Conservation (phyloP, 1,284 basidiomycete species). For the Macrocybe sp. region DNA sequence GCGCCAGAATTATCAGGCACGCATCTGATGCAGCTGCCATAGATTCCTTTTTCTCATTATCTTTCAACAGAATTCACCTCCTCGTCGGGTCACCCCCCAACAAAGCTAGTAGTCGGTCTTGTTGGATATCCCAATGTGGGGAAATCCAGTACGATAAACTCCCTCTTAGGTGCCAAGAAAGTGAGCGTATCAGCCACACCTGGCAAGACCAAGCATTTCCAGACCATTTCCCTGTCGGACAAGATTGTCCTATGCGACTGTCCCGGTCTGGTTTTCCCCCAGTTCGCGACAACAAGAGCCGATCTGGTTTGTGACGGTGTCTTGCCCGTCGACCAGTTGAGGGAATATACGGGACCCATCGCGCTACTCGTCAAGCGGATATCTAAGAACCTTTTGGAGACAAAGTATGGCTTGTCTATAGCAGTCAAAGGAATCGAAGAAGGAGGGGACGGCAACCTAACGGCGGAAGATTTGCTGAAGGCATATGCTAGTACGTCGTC, state of each 20-base stretch:
- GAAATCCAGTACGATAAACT: conserved; percentile 97
- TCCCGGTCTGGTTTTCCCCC: conserved; percentile 97
- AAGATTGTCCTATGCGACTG: conserved; percentile 95
- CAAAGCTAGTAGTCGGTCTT: conserved; percentile 85
- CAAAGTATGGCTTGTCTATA: conserved; percentile 85
- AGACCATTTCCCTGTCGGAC: conserved; percentile 91
- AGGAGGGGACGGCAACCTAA: conserved; percentile 77
- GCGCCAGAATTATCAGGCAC: conserved; percentile 77
- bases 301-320: conserved; percentile 97
- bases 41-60: conserved; percentile 4
- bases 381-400: conserved; percentile 84
- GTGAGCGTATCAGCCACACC: conserved; percentile 97
- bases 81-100: conserved; percentile 51
- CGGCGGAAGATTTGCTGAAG: conserved; percentile 81
- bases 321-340: conserved; percentile 96
- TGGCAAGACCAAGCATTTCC: conserved; percentile 99
- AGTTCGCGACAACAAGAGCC: conserved; percentile 94
- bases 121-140: conserved; percentile 99
- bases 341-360: conserved; percentile 89
- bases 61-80: conserved; percentile 57
- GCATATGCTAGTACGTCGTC: conserved; percentile 82
- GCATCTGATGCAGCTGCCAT: conserved; percentile 14
- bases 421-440: conserved; percentile 70
- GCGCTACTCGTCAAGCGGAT: conserved; percentile 80
- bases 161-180: conserved; percentile 92